phyloP scores from a whole-genome alignment of 2,329 filamentous ascomycete genomes.

The Emergomyces orientalis region DNA sequence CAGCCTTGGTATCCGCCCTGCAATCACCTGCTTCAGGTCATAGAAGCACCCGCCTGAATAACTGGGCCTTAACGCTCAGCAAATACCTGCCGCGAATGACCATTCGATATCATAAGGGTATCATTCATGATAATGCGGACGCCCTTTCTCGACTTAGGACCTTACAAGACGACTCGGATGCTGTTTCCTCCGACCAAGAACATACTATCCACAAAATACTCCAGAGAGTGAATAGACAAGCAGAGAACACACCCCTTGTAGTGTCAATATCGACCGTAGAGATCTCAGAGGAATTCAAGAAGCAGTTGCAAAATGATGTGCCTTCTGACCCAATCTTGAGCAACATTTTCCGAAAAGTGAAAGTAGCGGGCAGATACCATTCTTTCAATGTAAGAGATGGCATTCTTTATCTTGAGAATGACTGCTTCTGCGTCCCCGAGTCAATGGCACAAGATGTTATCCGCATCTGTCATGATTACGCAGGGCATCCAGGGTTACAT shows the following conservation, averaged over 20 bases:
- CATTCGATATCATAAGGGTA: background rate
- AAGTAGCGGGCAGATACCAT: too few relatives aligned
- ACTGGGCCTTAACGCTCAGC: background rate
- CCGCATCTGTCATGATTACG: background rate
- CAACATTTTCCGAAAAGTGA: too few relatives aligned
- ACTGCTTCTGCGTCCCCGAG: background rate
- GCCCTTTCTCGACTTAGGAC: background rate
- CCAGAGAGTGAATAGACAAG: too few relatives aligned
- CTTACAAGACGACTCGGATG: background rate
- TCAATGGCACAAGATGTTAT: background rate
- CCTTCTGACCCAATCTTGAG: too few relatives aligned
- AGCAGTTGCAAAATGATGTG: background rate
- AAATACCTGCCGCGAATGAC: background rate
- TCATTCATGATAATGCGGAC: background rate
- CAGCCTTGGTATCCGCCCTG: background rate
- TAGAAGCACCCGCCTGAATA: background rate
- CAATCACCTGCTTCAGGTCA: background rate
- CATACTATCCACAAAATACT: background rate
- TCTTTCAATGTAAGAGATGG: too few relatives aligned
- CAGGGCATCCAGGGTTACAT: background rate
- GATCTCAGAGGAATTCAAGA: too few relatives aligned
- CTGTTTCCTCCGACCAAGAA: accelerated
- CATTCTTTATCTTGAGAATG: background rate
- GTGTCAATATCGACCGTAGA: too few relatives aligned
- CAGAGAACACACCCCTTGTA: too few relatives aligned